Percentiles rank a stretch among this genome's conserved stretches.
Evolutionary conservation across 352 stramenopile genomes (phyloP).

Genomic region (Pythium vanterpoolii): DNA sequence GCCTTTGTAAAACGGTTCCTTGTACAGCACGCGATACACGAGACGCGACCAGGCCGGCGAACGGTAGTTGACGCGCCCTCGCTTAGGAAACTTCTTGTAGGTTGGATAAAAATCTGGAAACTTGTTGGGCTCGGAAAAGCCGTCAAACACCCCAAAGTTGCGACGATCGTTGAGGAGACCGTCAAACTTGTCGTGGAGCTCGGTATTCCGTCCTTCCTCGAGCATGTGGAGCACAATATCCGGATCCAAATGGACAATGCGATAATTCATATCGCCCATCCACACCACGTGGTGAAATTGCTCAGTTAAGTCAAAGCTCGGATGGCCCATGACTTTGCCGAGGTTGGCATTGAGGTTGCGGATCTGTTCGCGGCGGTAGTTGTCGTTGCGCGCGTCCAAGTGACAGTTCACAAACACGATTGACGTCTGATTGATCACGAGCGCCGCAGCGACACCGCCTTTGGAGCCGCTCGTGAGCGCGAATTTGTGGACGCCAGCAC

Average conservation of each 20-base stretch:
- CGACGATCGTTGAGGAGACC: slow-evolving; percentile 75
- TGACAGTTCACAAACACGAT: slow-evolving; percentile 87
- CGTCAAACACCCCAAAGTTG: slow-evolving; percentile 73
- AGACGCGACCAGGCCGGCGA: slow-evolving; percentile 64
- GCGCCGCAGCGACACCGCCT: slow-evolving; percentile 68
- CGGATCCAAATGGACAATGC: slow-evolving; percentile 70
- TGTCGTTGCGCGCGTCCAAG: slow-evolving; percentile 77
- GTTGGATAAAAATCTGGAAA: slow-evolving; percentile 88
- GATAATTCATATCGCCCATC: slow-evolving; percentile 90
- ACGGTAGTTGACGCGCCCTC: slow-evolving; percentile 56
- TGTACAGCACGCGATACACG: slow-evolving; percentile 81
- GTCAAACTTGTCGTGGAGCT: slow-evolving; percentile 85
- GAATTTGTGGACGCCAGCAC: slow-evolving; percentile 77
- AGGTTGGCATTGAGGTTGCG: slow-evolving; percentile 72
- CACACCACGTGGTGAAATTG: slow-evolving; percentile 90
- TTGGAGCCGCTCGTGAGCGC: slow-evolving; percentile 78
- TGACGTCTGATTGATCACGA: slow-evolving; percentile 73
- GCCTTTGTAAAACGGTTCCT: slow-evolving; percentile 89
- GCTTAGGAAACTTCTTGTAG: slow-evolving; percentile 87
- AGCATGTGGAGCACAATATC: slow-evolving; percentile 80
- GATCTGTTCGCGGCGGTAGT: slow-evolving; percentile 81
- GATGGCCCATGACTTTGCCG: slow-evolving; percentile 75
- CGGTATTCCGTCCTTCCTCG: slow-evolving; percentile 63
- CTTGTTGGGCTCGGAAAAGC: slow-evolving; percentile 79
- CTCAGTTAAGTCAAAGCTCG: slow-evolving; percentile 79